A percentile compares a stretch with the other conserved stretches of the same genome.
phyloP scores from a whole-genome alignment of 208 protist species.

The Herpetomonas tarakana region DNA sequence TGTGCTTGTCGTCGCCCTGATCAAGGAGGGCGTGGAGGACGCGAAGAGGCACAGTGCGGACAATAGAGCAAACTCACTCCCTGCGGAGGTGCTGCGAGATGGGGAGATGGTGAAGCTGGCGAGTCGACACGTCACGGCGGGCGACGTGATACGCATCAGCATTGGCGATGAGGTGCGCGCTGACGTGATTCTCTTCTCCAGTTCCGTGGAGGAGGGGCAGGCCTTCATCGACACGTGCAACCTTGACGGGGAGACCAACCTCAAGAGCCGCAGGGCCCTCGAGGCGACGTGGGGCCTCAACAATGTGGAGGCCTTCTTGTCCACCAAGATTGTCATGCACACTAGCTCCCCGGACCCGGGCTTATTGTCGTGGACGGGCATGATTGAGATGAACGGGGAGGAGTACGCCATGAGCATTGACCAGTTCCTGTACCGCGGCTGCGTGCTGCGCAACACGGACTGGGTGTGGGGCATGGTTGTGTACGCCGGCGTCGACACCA shows the following conservation, averaged over 20 bases:
- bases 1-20: constrained; percentile 83
- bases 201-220: constrained; percentile 68
- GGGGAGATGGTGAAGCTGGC: constrained; percentile 39
- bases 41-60: constrained; percentile 75
- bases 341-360: constrained; percentile 63
- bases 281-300: constrained; percentile 59
- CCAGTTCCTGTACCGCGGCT: constrained; percentile 90
- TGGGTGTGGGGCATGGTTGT: constrained; percentile 92
- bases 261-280: constrained; percentile 79
- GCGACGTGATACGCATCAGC: constrained; percentile 76
- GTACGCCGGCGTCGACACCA: constrained; percentile 92
- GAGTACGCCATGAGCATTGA: constrained; percentile 61
- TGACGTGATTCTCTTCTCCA: constrained; percentile 83
- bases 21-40: constrained; percentile 93
- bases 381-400: constrained; percentile 48
- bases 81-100: constrained; percentile 50
- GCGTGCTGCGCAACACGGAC: constrained; percentile 89
- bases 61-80: constrained; percentile 67
- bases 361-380: constrained; percentile 75
- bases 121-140: constrained; percentile 64
- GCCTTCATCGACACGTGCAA: constrained; percentile 93
- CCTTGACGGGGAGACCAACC: constrained; percentile 88
- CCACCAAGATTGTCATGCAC: constrained; percentile 32
- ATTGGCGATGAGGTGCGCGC: constrained; percentile 84
- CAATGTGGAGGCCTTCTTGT: constrained; percentile 25